Percentiles rank a stretch among this genome's conserved stretches.
phyloP scores from a whole-genome alignment of 2,329 filamentous ascomycete genomes.

The Colletotrichum sidae region DNA sequence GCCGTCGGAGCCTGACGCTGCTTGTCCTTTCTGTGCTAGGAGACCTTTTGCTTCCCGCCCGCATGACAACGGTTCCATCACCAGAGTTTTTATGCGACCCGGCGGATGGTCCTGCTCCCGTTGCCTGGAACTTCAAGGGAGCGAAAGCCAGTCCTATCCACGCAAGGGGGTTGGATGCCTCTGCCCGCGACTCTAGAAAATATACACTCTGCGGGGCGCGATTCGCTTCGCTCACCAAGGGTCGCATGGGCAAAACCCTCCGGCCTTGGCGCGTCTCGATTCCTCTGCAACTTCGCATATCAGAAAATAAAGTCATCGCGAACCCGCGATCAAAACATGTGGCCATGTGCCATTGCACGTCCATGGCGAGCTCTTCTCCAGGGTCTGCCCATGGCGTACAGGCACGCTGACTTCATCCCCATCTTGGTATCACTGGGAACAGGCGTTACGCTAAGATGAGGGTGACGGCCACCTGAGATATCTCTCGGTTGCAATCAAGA shows the following conservation, averaged over 20 bases:
- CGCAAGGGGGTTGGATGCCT: constrained; percentile 3
- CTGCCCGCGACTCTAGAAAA: constrained; percentile 12
- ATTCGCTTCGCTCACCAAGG: neutral
- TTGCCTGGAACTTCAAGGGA: constrained; percentile 27
- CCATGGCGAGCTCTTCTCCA: neutral
- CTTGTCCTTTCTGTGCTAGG: constrained; percentile 28
- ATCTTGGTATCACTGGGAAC: constrained; percentile 13
- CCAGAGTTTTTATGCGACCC: constrained; percentile 23
- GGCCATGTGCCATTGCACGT: constrained; percentile 15
- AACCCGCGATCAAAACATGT: constrained; percentile 29
- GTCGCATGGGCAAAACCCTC: constrained; percentile 21
- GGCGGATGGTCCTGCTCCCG: constrained; percentile 30
- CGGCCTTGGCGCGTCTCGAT: constrained; percentile 22
- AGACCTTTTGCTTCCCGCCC: constrained; percentile 17
- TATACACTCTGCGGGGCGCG: constrained; percentile 22
- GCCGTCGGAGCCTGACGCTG: constrained; percentile 33
- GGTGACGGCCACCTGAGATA: constrained; percentile 7
- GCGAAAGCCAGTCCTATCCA: neutral
- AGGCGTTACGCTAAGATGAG: constrained; percentile 10
- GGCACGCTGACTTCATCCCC: constrained; percentile 14
- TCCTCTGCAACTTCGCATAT: constrained; percentile 10
- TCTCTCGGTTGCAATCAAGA: constrained; percentile 25
- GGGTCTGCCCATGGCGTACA: constrained; percentile 12
- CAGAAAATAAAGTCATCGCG: constrained; percentile 23
- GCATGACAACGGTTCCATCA: constrained; percentile 29